These are phyloP conservation scores for Phytophthora aleatoria DNA, from an alignment of 352 stramenopile species.

Conservation along the genomic window DNA sequence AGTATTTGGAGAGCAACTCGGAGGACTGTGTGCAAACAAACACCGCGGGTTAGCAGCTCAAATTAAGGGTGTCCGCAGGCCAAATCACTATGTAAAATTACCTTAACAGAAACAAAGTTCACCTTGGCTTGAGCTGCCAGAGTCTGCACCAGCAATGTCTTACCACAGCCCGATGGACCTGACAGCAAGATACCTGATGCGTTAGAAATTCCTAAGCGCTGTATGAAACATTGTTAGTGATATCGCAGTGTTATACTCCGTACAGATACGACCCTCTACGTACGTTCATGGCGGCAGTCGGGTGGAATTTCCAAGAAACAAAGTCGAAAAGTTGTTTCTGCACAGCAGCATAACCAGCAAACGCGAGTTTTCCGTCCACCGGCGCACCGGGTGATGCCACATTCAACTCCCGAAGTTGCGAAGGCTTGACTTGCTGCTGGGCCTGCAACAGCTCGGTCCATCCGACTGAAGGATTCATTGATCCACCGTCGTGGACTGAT, in stretches of 20 bases:
- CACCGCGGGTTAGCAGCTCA: constrained; percentile 4
- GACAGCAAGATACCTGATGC: constrained; percentile 80
- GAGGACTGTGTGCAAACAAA: constrained; percentile 55
- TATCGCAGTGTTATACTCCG: neutral
- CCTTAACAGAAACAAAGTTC: constrained; percentile 87
- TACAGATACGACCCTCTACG: constrained; percentile 1
- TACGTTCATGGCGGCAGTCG: constrained; percentile 67
- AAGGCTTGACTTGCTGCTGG: constrained; percentile 69
- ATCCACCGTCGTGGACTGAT: neutral
- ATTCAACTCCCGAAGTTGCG: constrained; percentile 76
- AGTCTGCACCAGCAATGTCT: constrained; percentile 76
- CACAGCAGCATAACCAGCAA: constrained; percentile 69
- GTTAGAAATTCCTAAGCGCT: constrained; percentile 70
- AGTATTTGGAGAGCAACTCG: constrained; percentile 87
- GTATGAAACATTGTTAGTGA: constrained; percentile 13
- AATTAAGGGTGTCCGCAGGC: neutral
- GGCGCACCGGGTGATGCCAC: constrained; percentile 58
- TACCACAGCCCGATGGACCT: constrained; percentile 81
- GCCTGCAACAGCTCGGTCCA: constrained; percentile 56
- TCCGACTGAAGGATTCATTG: constrained; percentile 12
- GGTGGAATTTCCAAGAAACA: constrained; percentile 69
- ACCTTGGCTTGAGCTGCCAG: constrained; percentile 64
- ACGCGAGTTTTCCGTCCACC: constrained; percentile 28
- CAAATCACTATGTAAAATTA: constrained; percentile 21
- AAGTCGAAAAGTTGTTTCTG: constrained; percentile 71